Conservation (phyloP, 78 protist species). For the Cavenderia fasciculata region DNA sequence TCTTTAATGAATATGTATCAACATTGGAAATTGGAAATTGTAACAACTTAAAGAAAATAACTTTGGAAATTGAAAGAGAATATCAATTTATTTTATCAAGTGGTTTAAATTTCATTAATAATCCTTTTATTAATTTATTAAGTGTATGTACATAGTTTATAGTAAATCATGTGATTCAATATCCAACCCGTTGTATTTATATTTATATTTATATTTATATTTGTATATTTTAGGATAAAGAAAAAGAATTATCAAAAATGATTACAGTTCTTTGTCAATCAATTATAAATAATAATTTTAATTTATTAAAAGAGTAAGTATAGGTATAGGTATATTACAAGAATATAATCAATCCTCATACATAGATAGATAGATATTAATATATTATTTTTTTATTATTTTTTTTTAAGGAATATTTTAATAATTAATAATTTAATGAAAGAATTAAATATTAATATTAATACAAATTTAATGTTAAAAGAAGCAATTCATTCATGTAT, state of each 20-base stretch:
- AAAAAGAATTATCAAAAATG: slow-evolving; percentile 50
- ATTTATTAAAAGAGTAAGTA: slow-evolving; percentile 3
- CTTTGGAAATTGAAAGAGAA: slow-evolving; percentile 50
- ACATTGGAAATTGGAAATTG: slow-evolving; percentile 5
- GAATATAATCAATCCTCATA: no score
- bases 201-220: neutral
- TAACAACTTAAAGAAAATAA: slow-evolving; percentile 21
- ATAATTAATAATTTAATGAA: slow-evolving; percentile 32
- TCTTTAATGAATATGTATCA: slow-evolving; percentile 9
- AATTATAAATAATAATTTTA: slow-evolving; percentile 10
- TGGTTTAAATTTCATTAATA: slow-evolving; percentile 37
- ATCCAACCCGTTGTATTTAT: no score
- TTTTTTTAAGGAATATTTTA: neutral
- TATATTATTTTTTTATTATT: no score
- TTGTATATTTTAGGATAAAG: no score
- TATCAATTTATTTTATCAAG: slow-evolving; percentile 50
- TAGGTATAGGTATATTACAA: no score
- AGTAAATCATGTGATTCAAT: no score
- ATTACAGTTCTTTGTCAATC: slow-evolving; percentile 13
- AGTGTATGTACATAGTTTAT: slow-evolving; percentile 16
- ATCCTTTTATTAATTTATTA: slow-evolving; percentile 32
- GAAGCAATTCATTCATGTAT: slow-evolving; percentile 56
- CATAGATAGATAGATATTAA: no score
- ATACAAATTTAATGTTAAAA: slow-evolving; percentile 18
- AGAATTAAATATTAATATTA: slow-evolving; percentile 5